phyloP scores from a whole-genome alignment of 306 rosid species.

The Mucuna pruriens region DNA sequence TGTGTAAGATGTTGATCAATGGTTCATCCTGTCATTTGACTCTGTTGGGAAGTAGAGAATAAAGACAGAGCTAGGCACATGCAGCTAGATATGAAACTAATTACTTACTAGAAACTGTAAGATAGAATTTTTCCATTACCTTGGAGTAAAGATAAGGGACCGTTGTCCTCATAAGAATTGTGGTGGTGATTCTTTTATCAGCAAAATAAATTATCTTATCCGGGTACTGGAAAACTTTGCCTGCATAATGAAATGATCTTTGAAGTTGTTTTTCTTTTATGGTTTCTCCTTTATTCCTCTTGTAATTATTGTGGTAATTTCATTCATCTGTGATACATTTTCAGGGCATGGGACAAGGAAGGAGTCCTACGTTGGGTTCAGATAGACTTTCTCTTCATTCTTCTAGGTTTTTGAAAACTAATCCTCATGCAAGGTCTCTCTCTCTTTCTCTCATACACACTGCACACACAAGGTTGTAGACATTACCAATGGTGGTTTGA shows the following conservation, averaged over 20 bases:
- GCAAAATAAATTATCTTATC: background rate
- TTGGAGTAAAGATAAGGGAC: background rate
- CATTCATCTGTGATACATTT: slow-evolving; percentile 38
- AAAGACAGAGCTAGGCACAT: background rate
- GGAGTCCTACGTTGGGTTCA: slow-evolving; percentile 62
- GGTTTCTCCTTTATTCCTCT: slow-evolving; percentile 18
- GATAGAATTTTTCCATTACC: background rate
- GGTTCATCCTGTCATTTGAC: background rate
- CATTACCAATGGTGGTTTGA: slow-evolving; percentile 35
- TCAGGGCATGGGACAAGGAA: slow-evolving; percentile 75
- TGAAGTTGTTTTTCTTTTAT: background rate
- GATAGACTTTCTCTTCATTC: slow-evolving; percentile 87
- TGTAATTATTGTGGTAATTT: slow-evolving; percentile 13
- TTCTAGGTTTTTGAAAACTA: slow-evolving; percentile 65
- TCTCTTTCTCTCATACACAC: slow-evolving; percentile 9
- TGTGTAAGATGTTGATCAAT: background rate
- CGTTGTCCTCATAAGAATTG: slow-evolving; percentile 17
- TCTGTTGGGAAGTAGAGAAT: background rate
- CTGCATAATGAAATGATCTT: background rate
- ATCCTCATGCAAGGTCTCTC: slow-evolving; percentile 64
- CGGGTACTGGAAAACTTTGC: background rate
- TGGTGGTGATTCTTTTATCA: background rate
- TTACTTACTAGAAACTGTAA: background rate
- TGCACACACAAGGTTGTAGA: slow-evolving; percentile 4
- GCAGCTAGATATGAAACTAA: background rate